Base-by-base conservation (phyloP, 108 stramenopile species). In the Parmales sp. region DNA sequence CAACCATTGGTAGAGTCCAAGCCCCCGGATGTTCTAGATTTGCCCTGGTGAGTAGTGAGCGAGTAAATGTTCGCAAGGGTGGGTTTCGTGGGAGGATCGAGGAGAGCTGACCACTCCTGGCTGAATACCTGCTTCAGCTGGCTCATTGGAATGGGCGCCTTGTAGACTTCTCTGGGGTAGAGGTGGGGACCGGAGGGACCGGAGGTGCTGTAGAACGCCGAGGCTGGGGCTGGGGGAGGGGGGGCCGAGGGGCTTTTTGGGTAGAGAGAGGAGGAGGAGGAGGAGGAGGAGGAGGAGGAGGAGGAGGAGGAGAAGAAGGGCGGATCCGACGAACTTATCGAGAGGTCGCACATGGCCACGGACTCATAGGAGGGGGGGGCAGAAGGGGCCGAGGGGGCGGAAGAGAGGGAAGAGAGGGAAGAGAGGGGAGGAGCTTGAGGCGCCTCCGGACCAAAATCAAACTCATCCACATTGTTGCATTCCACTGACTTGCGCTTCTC, bases 1-100 rank as follows among this genome's bases (percentile, higher is more conserved):
- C 91, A 92, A 0, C 91, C 91, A 66, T 92, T 92, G 22, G 88
- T 90, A 22, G 88, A 89, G 41, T 83, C 80, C 13, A 68, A 73
- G 34, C 64, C 69, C 16, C 51, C 26, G 4, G 76, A 39, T 4
- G 74, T 78, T 39, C n/a, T 66, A 11, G 80, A 29, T 39, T 86
- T 79, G 16, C 91, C 91, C 76, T 92, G 91, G 45, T 88, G 89
- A 34, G 91, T 90, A 5, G 51, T 45, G 23, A 92, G 76, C 26
- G 72, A 63, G 39, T 81, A 79, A 23, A 90, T 70, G 66, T 81
- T 74, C 64, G 89, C 87, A 38, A 69, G 72, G 23, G 80, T 83
- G 65, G 45, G 19, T 76, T 70, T 39, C 51, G 51, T n/a, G n/a
- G n/a, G n/a, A 78, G 77, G 19, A 16, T 43, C 41, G 41, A 16